Evolutionary conservation across 345 rosid species (phyloP), one percentile per base, ranked within the genome.

Genomic region (Pistacia vera): DNA sequence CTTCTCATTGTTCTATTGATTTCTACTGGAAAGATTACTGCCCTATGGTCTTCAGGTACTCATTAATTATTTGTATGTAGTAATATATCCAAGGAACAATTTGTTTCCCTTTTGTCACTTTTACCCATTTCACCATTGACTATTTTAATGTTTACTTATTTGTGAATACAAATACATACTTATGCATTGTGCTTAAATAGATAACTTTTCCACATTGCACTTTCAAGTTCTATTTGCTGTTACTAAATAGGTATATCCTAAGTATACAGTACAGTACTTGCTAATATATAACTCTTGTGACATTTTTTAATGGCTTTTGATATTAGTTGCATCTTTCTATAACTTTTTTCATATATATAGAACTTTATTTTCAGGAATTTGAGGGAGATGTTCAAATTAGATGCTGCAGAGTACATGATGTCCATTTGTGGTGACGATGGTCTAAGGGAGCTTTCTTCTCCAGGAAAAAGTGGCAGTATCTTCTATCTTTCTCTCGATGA

Each of bases 401-500:
- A 95, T 90, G 93, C 98, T 67, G 99, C 99, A 4, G 99, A 95
- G 81, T 95, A 89, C 85, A 93, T 95, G 99, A 95, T 95, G 99
- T 95, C 99, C 82, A 93, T 95, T 35, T 95, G 99, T 82, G 98
- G 98, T 59, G 95, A 91, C 80, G 93, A 95, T 82, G 98, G 97
- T 79, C 87, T 95, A 17, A 90, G 86, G 73, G 97, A 90, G 83
- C 75, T 90, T 85, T 84, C 89, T 77, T 93, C 99, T 70, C 86
- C 99, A 0, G 98, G 99, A 73, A 95, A 95, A 89, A 95, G 99
- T 74, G 99, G 98, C 89, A 95, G 99, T 75, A 84, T 95, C 74
- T 95, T 95, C 84, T 95, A 88, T 85, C 91, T 90, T 73, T 95
- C 99, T 68, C 96, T 84, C 51, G 97, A 95, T 55, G 89, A 89